phyloP scores from a whole-genome alignment of 805 yeast genomes.

The Lipomyces sp. region DNA sequence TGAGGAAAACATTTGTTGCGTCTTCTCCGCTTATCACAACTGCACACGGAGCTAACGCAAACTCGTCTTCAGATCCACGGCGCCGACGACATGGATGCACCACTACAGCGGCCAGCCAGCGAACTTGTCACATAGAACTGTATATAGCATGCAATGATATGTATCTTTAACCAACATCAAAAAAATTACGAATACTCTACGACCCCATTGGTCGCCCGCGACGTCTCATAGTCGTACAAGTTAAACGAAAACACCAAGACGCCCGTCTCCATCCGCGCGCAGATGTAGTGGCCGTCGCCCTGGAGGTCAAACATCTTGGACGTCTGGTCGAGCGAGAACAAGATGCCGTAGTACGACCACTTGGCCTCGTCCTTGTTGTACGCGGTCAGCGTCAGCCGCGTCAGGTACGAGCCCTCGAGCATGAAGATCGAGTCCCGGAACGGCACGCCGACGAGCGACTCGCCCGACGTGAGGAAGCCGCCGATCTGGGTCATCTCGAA shows the following conservation, averaged over 20 bases:
- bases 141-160: neutral
- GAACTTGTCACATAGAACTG: no score
- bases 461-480: conserved; percentile 28
- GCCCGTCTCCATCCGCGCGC: conserved; percentile 28
- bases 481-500: conserved; percentile 10
- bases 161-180: no score
- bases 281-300: conserved; percentile 29
- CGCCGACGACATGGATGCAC: no score
- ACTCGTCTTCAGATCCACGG: no score
- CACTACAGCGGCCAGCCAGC: no score
- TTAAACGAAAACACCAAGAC: conserved; percentile 26
- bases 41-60: no score
- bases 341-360: conserved; percentile 27
- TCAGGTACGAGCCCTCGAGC: conserved; percentile 29
- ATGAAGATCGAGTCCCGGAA: conserved; percentile 28
- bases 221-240: conserved; percentile 22
- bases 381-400: conserved; percentile 24
- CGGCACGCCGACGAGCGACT: conserved; percentile 28
- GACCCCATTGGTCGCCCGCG: conserved; percentile 8
- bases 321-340: conserved; percentile 26
- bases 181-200: conserved; percentile 1
- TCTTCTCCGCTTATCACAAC: no score
- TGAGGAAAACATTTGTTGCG: no score
- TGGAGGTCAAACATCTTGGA: conserved; percentile 28
- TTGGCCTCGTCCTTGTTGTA: conserved; percentile 17